Base-by-base conservation (phyloP, 441 rosid genomes). In the Pelargonium australe region DNA sequence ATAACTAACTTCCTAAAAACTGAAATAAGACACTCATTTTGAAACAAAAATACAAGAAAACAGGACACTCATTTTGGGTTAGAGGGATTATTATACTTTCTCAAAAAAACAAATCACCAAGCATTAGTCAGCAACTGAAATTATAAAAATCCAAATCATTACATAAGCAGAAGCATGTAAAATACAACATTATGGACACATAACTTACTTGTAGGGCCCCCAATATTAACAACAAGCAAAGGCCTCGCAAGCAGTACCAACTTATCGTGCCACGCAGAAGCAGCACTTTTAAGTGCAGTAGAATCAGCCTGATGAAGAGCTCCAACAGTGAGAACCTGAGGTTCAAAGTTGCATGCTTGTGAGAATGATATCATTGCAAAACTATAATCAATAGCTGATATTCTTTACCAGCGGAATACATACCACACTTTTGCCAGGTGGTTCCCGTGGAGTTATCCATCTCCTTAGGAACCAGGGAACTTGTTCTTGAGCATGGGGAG, bases 261-360 rank as follows among this genome's bases (percentile, higher is more conserved):
- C 75, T 89, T 89, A 74, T 91, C 90, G 74, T 88, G 95, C 97
- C 97, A 93, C 43, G 71, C 78, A 73, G 80, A 82, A 72, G 98
- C 95, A 73, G 97, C 87, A 81, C 68, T 78, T 64, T 87, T 86
- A 51, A 91, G 88, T 11, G 90, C 78, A 28, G 93, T 81, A 79
- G 86, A 85, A 85, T 91, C 98, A 55, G 87, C 82, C 79, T 80
- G 90, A 85, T 94, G 97, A 64, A 94, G 80, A 65, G 97, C 89
- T 71, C 98, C 98, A 45, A 82, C 70, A 13, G 97, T 94, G 71
- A 89, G 87, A 49, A 91, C 87, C 98, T 94, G 79, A 66, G 19
- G 67, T 66, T 34, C 64, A 69, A 65, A 64, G 44, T 67, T 65
- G 53, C 51, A 68, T 67, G 77, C 57, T 55, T 63, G 70, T 80